Evolutionary conservation across 176 grass and related monocot species (phyloP).

Genomic region (Oryza rufipogon): DNA sequence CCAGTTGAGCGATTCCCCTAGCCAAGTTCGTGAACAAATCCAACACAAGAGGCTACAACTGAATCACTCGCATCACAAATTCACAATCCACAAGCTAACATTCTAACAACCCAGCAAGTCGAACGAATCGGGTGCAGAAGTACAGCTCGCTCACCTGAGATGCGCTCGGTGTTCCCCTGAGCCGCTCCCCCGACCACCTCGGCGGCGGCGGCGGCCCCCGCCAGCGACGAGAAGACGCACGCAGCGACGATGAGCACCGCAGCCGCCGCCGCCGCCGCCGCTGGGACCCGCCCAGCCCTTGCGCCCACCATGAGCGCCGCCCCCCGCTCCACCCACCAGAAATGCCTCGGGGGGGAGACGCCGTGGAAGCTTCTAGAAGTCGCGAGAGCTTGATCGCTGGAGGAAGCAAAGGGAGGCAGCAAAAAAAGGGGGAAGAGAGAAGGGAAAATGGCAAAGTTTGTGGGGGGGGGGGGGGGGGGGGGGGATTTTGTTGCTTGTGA

Average conservation of each 20-base stretch:
- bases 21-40: neutral
- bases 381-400: neutral
- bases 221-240: conserved; percentile 2
- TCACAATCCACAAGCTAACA: neutral
- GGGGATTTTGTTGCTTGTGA: conserved; percentile 20
- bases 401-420: neutral
- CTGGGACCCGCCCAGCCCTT: neutral
- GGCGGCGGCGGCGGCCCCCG: neutral
- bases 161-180: conserved; percentile 45
- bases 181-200: neutral
- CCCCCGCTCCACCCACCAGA: neutral
- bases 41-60: neutral
- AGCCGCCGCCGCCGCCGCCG: neutral
- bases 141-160: conserved; percentile 35
- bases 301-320: conserved; percentile 17
- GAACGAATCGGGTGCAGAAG: neutral
- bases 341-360: neutral
- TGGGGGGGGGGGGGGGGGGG: too few species aligned
- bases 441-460: neutral
- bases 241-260: conserved; percentile 24
- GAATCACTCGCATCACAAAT: neutral
- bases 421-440: neutral
- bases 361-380: conserved; percentile 31
- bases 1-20: neutral
- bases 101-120: neutral